Percentiles rank a stretch among this genome's conserved stretches.
Conservation (phyloP, 495 filamentous ascomycete species). For the Usnea hakonensis region DNA sequence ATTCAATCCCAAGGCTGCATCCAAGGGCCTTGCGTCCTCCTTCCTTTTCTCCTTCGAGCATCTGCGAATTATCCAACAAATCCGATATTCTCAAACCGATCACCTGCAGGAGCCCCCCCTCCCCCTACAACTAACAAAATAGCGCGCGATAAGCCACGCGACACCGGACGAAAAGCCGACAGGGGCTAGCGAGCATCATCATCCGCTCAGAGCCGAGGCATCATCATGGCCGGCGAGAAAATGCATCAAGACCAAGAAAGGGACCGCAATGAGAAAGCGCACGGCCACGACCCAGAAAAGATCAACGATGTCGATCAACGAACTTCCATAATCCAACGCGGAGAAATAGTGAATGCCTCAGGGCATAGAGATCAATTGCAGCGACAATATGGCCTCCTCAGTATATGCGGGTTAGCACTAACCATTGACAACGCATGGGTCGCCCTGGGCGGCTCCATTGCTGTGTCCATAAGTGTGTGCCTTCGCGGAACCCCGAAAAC, state of each 20-base stretch:
- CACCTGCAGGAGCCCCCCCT: background rate
- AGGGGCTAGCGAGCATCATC: background rate
- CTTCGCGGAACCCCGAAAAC: background rate
- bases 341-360: constrained; percentile 41
- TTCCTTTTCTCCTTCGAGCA: background rate
- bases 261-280: background rate
- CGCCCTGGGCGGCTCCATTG: constrained; percentile 48
- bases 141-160: background rate
- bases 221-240: background rate
- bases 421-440: constrained; percentile 55
- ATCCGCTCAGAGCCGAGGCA: background rate
- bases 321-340: background rate
- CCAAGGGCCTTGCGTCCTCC: background rate
- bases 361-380: constrained; percentile 55
- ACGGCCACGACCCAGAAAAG: constrained; percentile 7
- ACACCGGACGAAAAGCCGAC: background rate
- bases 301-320: background rate
- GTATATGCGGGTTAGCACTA: constrained; percentile 48
- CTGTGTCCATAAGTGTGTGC: constrained; percentile 21
- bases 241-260: background rate
- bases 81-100: background rate
- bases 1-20: background rate
- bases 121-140: background rate
- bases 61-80: background rate
- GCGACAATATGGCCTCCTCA: constrained; percentile 51